Base-by-base conservation (phyloP, 1,284 basidiomycete genomes). In the Leccinum glutinopallens region DNA sequence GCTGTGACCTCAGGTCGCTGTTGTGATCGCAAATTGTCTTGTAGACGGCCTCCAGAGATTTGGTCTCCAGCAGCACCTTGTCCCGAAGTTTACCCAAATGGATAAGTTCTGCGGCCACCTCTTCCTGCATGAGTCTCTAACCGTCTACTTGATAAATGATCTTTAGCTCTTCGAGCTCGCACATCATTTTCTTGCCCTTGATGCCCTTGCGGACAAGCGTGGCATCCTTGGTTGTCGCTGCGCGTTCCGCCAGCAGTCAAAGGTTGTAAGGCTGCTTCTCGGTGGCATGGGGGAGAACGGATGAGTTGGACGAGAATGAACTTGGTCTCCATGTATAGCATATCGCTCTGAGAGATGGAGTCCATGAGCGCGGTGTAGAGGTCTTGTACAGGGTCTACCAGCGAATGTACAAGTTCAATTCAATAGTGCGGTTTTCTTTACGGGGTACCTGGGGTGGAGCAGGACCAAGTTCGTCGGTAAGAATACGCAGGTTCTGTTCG, bases 281-380 rank as follows among this genome's bases (percentile, higher is more conserved):
- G 6, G 88, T 85, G 2, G 89, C 83, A 62, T 91, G 86, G 0
- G 97, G 97, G 67, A 99, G 96, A 98, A 69, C 97, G 95, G 62
- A 99, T 88, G 57, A 99, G 87, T 76, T 98, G 95, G 46, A 99
- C 97, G 75, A 99, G 97, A 75, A 98, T 98, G 22, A 97, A 98
- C 82, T 99, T 99, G 67, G 97, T 93, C 78, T 99, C 97, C 95
- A 99, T 98, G 82, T 98, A 99, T 25, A 98, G 86, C 86, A 99
- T 97, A 79, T 99, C 97, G 75, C 93, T 95, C 64, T 96, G 95
- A 25, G 97, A 98, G 49, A 99, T 92, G 53, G 95, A 94, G 79
- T 96, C 96, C 90, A 99, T 97, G 69, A 99, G 87, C 1, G 97
- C 94, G 22, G 91, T 95, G 65, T 97, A 94, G 59, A 99, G 90